Evolutionary conservation across 2,329 filamentous ascomycete species (phyloP), one percentile per base, ranked within the genome.

Genomic region (Raffaelea albimanens): DNA sequence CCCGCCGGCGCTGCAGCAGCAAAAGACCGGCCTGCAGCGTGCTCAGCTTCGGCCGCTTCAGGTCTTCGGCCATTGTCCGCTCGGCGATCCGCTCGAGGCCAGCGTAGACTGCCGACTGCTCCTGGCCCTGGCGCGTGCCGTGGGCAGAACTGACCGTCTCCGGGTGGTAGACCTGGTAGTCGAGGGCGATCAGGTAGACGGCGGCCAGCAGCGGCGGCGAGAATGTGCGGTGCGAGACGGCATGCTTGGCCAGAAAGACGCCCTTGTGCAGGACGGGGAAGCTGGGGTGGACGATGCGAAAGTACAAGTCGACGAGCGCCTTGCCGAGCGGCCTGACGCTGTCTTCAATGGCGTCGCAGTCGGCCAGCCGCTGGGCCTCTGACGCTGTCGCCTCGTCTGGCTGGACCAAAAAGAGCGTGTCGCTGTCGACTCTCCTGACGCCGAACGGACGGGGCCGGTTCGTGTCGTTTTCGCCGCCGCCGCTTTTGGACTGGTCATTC

Each of bases 281-380:
- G 48, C 68, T 71, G 0, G 76, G 76, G 53, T 80, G 77, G 9
- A 80, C 69, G 36, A 78, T 73, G 22, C 75, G 67, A 58, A 85
- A 85, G 65, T 85, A 86, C 19, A 85, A 69, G 53, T 82, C 78
- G 53, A 87, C 71, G 41, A 87, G 64, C 9, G 73, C 73, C 43
- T 72, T 71, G 18, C 82, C 82, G 53, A 85, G 73, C 4, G 80
- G 77, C 21, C 73, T 72, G 4, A 87, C 78, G 36, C 79, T 72
- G 47, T 76, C 76, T 67, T 95, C 86, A 57, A 95, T 81, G 31
- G 9, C 31, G 31, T 34, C 31, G 31, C n/a, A n/a, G n/a, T n/a
- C n/a, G n/a, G n/a, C n/a, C n/a, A n/a, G n/a, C n/a, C n/a, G n/a
- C n/a, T n/a, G n/a, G n/a, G n/a, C n/a, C n/a, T n/a, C n/a, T n/a